Base-by-base conservation (phyloP, 179 eudicot species). In the Carnegiea gigantea region DNA sequence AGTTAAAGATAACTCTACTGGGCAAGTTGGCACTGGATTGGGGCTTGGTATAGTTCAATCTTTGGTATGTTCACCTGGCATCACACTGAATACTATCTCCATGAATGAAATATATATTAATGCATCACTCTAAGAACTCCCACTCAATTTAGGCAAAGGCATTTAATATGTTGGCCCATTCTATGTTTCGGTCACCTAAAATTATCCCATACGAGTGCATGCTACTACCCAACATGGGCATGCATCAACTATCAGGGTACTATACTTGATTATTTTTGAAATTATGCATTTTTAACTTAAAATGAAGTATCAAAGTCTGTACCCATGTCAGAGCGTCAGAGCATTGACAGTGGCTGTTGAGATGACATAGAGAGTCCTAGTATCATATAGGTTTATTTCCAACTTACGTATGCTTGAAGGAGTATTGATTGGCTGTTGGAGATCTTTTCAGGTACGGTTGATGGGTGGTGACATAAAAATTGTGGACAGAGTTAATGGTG, bases 11-110 rank as follows among this genome's bases (percentile, higher is more conserved):
- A 87, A 86, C 23, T 88, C 88, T 49, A 79, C 44, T 17, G 91
- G 86, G 57, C 88, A 82, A 24, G 88, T 85, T 85, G 99, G 99
- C 85, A 94, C 98, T 15, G 99, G 99, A 44, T 86, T 96, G 67
- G 99, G 99, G n/a, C 95, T 95, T 36, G 98, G 97, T 46, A 95
- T 92, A 60, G 99, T 95, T 75, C 99, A 94, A 82, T 91, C 98
- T 67, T 86, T 95, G 97, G 98, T 95, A 89, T 20, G 89, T 81
- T 38, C 77, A 21, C 2, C 68, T 11, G 4, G 10, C 68, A n/a
- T 62, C 21, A 2, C 68, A 62, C 68, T 62, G 28, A 62, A 18
- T 62, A 62, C 28, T 62, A 62, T 24, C 68, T 62, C 14, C 15
- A 15, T 54, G 18, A 54, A 54, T 54, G 5, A 54, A 17, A 40